A percentile compares a stretch with the other conserved stretches of the same genome.
Conservation (phyloP, 805 yeast species). For the Yamadazyma ubonensis region DNA sequence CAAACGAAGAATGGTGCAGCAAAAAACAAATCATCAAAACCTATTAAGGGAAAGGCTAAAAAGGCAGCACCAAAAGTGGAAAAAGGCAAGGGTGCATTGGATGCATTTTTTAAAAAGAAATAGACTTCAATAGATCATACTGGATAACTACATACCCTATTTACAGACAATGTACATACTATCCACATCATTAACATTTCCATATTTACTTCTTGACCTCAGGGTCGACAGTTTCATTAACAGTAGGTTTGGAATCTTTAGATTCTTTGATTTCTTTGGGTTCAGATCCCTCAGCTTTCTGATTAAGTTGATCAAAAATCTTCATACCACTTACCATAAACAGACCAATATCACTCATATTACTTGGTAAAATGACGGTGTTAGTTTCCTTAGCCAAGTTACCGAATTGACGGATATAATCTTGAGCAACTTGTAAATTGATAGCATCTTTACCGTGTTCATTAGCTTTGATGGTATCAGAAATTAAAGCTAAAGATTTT, state of each 20-base stretch:
- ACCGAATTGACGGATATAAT: constrained; percentile 77
- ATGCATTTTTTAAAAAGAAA: constrained; percentile 55
- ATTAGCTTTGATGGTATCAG: constrained; percentile 64
- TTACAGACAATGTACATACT: constrained; percentile 6
- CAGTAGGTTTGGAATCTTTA: too few species aligned
- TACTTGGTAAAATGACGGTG: constrained; percentile 75
- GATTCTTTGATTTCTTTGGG: constrained; percentile 6
- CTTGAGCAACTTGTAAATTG: constrained; percentile 75
- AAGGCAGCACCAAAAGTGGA: constrained; percentile 45
- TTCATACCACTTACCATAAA: constrained; percentile 77
- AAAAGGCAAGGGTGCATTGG: constrained; percentile 66
- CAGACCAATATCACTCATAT: constrained; percentile 69
- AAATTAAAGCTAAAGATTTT: constrained; percentile 60
- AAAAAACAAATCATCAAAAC: constrained; percentile 23
- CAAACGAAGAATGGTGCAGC: constrained; percentile 15
- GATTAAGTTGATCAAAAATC: constrained; percentile 48
- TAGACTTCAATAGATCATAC: constrained; percentile 1
- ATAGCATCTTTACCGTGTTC: constrained; percentile 78
- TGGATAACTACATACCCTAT: constrained; percentile 1
- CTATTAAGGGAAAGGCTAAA: constrained; percentile 20
- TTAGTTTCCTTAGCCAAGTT: constrained; percentile 80
- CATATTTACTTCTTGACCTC: constrained; percentile 2
- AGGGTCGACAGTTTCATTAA: too few species aligned
- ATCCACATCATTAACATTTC: background rate
- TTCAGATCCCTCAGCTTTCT: constrained; percentile 11